Percentiles rank a stretch among this genome's conserved stretches.
These are phyloP conservation scores for Dillenia turbinata DNA, from an alignment of 164 flowering plant species.

Conservation along the genomic window DNA sequence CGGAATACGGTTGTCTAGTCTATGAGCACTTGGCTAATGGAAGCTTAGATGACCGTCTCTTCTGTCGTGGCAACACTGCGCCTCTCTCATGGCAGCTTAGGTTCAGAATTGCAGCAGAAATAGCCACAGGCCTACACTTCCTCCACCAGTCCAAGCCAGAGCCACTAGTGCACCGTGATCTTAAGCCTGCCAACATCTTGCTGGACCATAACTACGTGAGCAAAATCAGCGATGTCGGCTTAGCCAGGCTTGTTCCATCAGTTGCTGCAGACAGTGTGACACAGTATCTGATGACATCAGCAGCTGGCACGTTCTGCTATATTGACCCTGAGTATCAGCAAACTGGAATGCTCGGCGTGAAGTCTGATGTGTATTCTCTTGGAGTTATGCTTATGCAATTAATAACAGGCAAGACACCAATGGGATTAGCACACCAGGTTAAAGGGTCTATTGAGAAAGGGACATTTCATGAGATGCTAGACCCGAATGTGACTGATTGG, in stretches of 20 bases:
- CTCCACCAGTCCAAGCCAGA: slow-evolving; percentile 67
- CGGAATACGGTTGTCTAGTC: slow-evolving; percentile 52
- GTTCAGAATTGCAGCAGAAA: slow-evolving; percentile 53
- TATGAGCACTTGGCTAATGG: slow-evolving; percentile 70
- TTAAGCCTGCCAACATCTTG: slow-evolving; percentile 62
- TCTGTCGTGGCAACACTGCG: slow-evolving; percentile 28
- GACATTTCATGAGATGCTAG: slow-evolving; percentile 32
- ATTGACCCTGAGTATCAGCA: slow-evolving; percentile 69
- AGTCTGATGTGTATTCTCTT: slow-evolving; percentile 58
- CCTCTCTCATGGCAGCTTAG: slow-evolving; percentile 47
- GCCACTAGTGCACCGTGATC: slow-evolving; percentile 65
- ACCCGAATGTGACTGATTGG: slow-evolving; percentile 51
- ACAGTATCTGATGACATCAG: slow-evolving; percentile 45
- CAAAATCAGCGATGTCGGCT: slow-evolving; percentile 58
- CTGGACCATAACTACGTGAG: slow-evolving; percentile 50
- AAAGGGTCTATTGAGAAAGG: slow-evolving; percentile 37
- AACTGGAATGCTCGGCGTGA: slow-evolving; percentile 58
- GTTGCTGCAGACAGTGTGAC: slow-evolving; percentile 40
- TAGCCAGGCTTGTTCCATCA: slow-evolving; percentile 60
- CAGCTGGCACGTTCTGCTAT: slow-evolving; percentile 70
- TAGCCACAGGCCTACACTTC: slow-evolving; percentile 54
- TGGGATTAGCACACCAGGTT: slow-evolving; percentile 47
- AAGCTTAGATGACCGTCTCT: slow-evolving; percentile 56
- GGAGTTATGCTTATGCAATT: slow-evolving; percentile 57
- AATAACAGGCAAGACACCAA: slow-evolving; percentile 40